phyloP scores from a whole-genome alignment of 176 grass and related monocot genomes.

The Puccinellia tenuiflora region DNA sequence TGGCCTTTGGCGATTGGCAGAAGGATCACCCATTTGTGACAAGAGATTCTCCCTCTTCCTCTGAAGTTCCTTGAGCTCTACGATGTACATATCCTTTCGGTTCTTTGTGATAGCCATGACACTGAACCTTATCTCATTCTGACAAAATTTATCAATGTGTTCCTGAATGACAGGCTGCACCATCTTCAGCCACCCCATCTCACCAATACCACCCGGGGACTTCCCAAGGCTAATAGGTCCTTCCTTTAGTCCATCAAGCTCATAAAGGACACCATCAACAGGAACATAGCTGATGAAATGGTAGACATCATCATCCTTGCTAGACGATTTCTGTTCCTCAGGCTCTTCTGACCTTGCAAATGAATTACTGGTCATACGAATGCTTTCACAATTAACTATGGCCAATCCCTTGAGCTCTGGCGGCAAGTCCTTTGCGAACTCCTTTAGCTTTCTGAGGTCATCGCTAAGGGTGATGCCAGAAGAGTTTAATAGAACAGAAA shows the following conservation, averaged over 20 bases:
- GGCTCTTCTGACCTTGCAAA: constrained; percentile 77
- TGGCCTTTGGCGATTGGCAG: constrained; percentile 10
- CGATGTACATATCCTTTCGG: constrained; percentile 66
- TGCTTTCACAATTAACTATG: constrained; percentile 82
- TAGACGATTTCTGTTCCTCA: constrained; percentile 67
- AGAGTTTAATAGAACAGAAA: constrained; percentile 86
- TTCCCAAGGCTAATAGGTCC: constrained; percentile 80
- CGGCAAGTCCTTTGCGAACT: constrained; percentile 85
- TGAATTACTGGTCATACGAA: constrained; percentile 62
- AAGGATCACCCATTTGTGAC: constrained; percentile 52
- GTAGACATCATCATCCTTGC: constrained; percentile 85
- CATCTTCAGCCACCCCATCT: constrained; percentile 67
- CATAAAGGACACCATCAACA: constrained; percentile 75
- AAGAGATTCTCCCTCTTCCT: constrained; percentile 82
- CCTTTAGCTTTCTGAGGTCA: constrained; percentile 72
- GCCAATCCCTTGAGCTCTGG: constrained; percentile 88
- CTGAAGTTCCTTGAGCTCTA: constrained; percentile 87
- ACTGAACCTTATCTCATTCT: constrained; percentile 90
- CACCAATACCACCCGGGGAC: constrained; percentile 51
- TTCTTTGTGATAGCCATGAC: constrained; percentile 92
- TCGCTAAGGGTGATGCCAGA: constrained; percentile 67
- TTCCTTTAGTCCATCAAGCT: constrained; percentile 95
- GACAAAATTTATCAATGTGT: constrained; percentile 55
- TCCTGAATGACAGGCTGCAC: constrained; percentile 73
- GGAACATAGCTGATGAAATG: constrained; percentile 95